Percentiles rank a stretch among this genome's conserved stretches.
phyloP scores from a whole-genome alignment of 2,329 filamentous ascomycete genomes.

The Aspergillus tubingensis region DNA sequence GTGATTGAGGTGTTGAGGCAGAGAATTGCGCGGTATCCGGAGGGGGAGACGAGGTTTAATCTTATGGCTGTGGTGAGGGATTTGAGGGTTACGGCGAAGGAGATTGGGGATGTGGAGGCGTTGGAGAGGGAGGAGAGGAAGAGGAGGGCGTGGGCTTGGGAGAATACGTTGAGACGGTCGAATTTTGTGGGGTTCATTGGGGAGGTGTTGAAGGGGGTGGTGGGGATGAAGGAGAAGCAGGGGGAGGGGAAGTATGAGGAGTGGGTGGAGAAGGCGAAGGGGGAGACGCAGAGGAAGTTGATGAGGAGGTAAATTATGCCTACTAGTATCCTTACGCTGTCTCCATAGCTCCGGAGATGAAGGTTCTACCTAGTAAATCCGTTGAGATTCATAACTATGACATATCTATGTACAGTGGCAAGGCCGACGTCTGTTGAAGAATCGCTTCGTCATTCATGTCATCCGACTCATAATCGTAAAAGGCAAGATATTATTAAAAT shows the following conservation, averaged over 20 bases:
- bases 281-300: constrained; percentile 44
- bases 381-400: neutral
- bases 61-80: constrained; percentile 90
- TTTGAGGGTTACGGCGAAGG: constrained; percentile 71
- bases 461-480: neutral
- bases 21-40: constrained; percentile 80
- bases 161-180: constrained; percentile 87
- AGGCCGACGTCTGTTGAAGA: neutral
- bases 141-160: constrained; percentile 84
- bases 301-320: constrained; percentile 28
- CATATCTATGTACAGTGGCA: neutral
- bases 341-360: no score
- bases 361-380: neutral
- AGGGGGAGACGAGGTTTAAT: constrained; percentile 91
- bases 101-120: constrained; percentile 79
- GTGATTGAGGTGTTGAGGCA: constrained; percentile 86
- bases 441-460: constrained; percentile 32
- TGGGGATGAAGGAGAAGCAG: constrained; percentile 69
- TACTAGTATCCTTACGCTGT: no score
- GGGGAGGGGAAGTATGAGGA: constrained; percentile 70
- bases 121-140: constrained; percentile 80
- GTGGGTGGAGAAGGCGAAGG: constrained; percentile 72
- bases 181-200: constrained; percentile 97
- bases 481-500: neutral
- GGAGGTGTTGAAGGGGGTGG: constrained; percentile 84